phyloP scores from a whole-genome alignment of 768 basidiomycete species.

The Suillus lakei region DNA sequence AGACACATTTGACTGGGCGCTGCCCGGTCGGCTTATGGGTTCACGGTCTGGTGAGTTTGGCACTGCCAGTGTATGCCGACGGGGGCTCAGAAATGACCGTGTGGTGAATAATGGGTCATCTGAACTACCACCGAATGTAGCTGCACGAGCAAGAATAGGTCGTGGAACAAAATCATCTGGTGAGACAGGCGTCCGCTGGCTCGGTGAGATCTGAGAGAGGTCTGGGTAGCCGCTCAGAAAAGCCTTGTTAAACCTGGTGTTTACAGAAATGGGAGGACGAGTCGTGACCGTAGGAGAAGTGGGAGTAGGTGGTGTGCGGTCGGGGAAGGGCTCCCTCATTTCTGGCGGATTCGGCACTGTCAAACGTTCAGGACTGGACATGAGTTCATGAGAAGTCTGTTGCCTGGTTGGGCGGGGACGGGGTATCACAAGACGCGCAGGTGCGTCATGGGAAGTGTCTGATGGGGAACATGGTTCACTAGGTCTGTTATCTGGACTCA shows the following conservation, averaged over 20 bases:
- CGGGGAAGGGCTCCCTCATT: not conserved
- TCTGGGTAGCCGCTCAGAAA: not conserved
- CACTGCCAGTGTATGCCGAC: conserved; percentile 16
- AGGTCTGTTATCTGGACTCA: not conserved
- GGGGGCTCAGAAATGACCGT: conserved; percentile 5
- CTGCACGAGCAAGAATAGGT: conserved; percentile 12
- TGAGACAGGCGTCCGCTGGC: conserved; percentile 11
- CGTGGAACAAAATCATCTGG: conserved; percentile 1
- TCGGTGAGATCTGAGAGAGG: not conserved
- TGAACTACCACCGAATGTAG: conserved; percentile 16
- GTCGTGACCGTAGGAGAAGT: not conserved
- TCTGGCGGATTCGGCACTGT: conserved; percentile 3
- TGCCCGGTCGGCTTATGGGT: conserved; percentile 9
- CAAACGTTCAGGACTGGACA: conserved; percentile 1
- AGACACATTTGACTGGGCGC: conserved; percentile 13
- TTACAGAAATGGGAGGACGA: conserved; percentile 8
- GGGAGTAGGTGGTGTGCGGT: not conserved
- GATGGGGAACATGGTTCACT: conserved; percentile 11
- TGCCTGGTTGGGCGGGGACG: conserved; percentile 8
- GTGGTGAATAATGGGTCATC: conserved; percentile 10
- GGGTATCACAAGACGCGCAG: conserved; percentile 2
- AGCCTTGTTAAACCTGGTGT: not conserved
- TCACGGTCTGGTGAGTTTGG: conserved; percentile 12
- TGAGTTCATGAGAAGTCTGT: not conserved
- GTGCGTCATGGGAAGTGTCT: conserved; percentile 6